Conservation (phyloP, 2,329 filamentous ascomycete genomes). For the Clathrospora elynae region DNA sequence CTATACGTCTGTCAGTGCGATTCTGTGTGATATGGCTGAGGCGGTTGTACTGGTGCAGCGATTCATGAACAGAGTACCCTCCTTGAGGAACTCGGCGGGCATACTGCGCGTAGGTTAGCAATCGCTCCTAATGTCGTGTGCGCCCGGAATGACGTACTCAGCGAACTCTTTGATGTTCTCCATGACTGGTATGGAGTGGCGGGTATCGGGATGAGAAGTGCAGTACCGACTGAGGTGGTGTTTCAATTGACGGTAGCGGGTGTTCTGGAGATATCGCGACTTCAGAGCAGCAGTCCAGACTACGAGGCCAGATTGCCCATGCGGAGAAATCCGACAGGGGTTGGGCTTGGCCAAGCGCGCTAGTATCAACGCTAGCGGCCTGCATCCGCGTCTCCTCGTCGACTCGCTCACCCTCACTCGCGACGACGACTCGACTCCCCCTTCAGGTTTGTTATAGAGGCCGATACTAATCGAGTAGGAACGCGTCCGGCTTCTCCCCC, state of each 20-base stretch:
- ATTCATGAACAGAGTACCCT: slow-evolving; percentile 57
- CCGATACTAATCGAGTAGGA: slow-evolving; percentile 15
- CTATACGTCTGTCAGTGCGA: slow-evolving; percentile 44
- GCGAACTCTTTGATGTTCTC: slow-evolving; percentile 73
- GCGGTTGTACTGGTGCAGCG: slow-evolving; percentile 52
- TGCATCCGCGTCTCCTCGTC: slow-evolving; percentile 16
- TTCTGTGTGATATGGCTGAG: not conserved
- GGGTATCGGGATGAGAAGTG: slow-evolving; percentile 5
- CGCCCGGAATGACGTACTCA: slow-evolving; percentile 51
- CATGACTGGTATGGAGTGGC: slow-evolving; percentile 48
- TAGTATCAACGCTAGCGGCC: slow-evolving; percentile 7
- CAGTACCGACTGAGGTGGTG: slow-evolving; percentile 1
- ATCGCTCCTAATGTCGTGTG: not conserved
- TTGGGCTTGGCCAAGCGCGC: slow-evolving; percentile 22
- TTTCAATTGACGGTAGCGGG: slow-evolving; percentile 15
- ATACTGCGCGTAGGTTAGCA: slow-evolving; percentile 40
- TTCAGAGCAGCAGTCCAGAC: slow-evolving; percentile 24
- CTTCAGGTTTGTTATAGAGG: slow-evolving; percentile 23
- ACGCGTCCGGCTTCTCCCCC: slow-evolving; percentile 23
- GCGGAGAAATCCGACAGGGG: slow-evolving; percentile 30
- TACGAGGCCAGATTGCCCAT: slow-evolving; percentile 34
- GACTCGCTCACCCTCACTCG: slow-evolving; percentile 16
- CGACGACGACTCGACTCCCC: slow-evolving; percentile 22
- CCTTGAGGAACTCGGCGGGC: slow-evolving; percentile 52
- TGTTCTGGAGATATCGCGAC: slow-evolving; percentile 21